Evolutionary conservation across 2,329 filamentous ascomycete genomes (phyloP), one percentile per base, ranked within the genome.

Genomic region (Myrmaecium sp.): DNA sequence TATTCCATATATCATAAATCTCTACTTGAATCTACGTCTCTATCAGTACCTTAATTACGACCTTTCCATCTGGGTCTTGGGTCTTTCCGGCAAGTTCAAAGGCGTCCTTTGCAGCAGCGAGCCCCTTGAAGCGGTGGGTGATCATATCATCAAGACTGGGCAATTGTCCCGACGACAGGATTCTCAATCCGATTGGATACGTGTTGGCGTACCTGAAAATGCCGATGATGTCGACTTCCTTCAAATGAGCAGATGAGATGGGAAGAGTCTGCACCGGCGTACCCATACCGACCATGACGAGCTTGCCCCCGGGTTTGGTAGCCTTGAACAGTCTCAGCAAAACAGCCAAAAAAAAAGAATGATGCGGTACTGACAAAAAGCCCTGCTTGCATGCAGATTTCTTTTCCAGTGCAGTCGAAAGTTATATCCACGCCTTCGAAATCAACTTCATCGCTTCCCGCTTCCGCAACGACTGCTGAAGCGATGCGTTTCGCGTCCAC

Each of bases 241-340:
- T 55, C 33, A 66, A 36, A 16, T 64, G 62, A n/a, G 64, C 60
- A 1, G 60, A 59, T 5, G 60, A 62, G 38, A 66, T 54, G 3
- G 61, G 64, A 5, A 67, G 43, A 4, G 60, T 65, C 38, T 82
- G 75, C 27, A 81, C 66, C 0, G 77, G 76, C 4, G 68, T 77
- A 19, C 78, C 78, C 77, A 83, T 68, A 5, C 64, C 64, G 21
- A 68, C 61, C 47, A 66, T 62, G 26, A 66, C 51, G 17, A 67
- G 46, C 23, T 61, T 56, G 3, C 62, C 62, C 8, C 64, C 64
- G 1, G 63, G 55, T 40, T 49, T 46, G 31, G 51, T 54, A 32
- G 50, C 44, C 51, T 55, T 10, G 5, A n/a, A 5, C 12, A 9
- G 5, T 5, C 12, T 31, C 9, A 33, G 17, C 6, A 14, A 8